Evolutionary conservation across 345 rosid genomes (phyloP), one percentile per base, ranked within the genome.

Genomic region (Pseudoturritis turrita): DNA sequence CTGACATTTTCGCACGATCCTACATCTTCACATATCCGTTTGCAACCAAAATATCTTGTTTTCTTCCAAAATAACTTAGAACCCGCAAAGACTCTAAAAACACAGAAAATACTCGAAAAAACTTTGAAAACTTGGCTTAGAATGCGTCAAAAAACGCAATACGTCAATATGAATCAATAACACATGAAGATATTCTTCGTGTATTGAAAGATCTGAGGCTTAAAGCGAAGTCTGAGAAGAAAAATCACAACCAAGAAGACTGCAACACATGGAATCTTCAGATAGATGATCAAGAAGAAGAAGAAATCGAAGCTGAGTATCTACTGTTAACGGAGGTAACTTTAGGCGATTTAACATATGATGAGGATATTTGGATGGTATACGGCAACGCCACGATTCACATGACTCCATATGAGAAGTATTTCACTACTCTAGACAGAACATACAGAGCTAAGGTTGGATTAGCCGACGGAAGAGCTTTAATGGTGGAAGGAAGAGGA

Each of bases 351-450:
- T 49, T 60, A 51, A 39, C 68, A 3, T 60, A 61, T 55, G 68
- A 50, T 62, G 69, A 71, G 45, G 51, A 7, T 6, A 18, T 43
- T 45, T 72, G 76, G 76, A 62, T 52, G 69, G 10, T 72, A 31
- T 72, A 52, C 13, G 61, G 68, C 8, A 29, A 51, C 3, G 52
- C 68, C 9, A 39, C 68, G 14, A 51, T 10, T 23, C 60, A 71
- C 43, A 71, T 71, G 53, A 51, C 69, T 61, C 75, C 75, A 1
- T 11, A 62, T 28, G 75, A 51, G 44, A 71, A 71, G 68, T 29
- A 8, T 50, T 71, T 71, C 62, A 14, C 31, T 3, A 7, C 9
- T 19, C 41, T 71, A 10, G 75, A 71, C 44, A 71, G 15, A 28
- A 60, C 43, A 21, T 19, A 60, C 23, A 60, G 50, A 19, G 52